Percentiles rank a stretch among this genome's conserved stretches.
Evolutionary conservation across 192 early-diverging fungal genomes (phyloP).

Genomic region (Nowakowskiella sp.): DNA sequence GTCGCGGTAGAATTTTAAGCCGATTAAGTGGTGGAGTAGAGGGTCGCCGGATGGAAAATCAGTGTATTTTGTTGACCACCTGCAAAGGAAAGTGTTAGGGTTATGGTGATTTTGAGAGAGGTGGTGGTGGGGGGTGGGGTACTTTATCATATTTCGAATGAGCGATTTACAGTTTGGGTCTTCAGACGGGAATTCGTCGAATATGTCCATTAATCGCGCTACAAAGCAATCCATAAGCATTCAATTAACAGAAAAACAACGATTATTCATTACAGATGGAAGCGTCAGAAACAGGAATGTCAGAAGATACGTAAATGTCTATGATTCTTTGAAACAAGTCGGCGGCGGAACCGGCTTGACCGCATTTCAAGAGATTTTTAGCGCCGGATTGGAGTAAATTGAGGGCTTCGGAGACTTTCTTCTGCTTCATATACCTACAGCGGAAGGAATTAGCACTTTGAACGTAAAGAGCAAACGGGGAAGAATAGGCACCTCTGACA

Average conservation of each 20-base stretch:
- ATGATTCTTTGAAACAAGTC: conserved; percentile 78
- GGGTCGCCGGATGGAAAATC: conserved; percentile 50
- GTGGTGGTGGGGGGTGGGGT: conserved; percentile 1
- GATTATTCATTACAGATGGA: conserved; percentile 46
- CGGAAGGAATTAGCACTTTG: not conserved
- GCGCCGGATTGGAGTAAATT: conserved; percentile 75
- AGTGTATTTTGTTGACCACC: conserved; percentile 55
- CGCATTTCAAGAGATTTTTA: conserved; percentile 62
- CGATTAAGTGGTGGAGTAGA: conserved; percentile 65
- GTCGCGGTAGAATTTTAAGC: conserved; percentile 60
- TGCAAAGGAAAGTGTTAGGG: conserved; percentile 15
- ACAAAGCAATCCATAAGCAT: not conserved
- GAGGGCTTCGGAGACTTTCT: conserved; percentile 67
- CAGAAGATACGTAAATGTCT: conserved; percentile 66
- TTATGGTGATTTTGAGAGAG: conserved; percentile 12
- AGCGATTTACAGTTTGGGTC: conserved; percentile 42
- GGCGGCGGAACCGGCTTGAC: conserved; percentile 72
- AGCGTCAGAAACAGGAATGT: conserved; percentile 59
- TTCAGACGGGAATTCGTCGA: conserved; percentile 50
- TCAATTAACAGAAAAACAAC: not conserved
- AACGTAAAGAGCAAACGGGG: not conserved
- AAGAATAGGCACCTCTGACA: conserved; percentile 56
- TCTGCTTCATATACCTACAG: conserved; percentile 76
- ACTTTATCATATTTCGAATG: conserved; percentile 47
- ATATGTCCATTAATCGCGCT: conserved; percentile 57